Evolutionary conservation across 2,329 filamentous ascomycete genomes (phyloP).

Genomic region (Nigrospora oryzae): DNA sequence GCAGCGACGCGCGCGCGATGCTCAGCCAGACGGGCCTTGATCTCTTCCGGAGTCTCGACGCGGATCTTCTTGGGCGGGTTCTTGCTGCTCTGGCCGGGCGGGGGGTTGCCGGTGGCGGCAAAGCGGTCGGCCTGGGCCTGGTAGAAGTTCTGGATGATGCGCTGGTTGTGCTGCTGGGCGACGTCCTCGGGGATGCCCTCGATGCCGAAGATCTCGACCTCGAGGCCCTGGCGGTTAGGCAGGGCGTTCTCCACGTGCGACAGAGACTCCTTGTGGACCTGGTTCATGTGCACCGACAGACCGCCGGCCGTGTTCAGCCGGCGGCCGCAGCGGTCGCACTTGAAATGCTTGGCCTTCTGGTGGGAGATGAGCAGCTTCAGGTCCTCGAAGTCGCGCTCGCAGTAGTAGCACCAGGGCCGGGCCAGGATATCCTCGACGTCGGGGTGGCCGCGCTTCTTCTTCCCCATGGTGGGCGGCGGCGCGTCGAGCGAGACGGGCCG

Average conservation of each 20-base stretch:
- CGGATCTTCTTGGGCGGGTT: conserved; percentile 63
- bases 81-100: conserved; percentile 56
- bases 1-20: conserved; percentile 63
- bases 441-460: conserved; percentile 82
- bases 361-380: conserved; percentile 93
- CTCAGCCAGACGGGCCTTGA: conserved; percentile 73
- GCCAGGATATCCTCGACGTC: conserved; percentile 81
- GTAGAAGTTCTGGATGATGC: conserved; percentile 79
- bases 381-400: conserved; percentile 97
- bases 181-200: conserved; percentile 89
- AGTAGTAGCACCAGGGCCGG: conserved; percentile 97
- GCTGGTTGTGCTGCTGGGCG: conserved; percentile 73
- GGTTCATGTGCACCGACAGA: conserved; percentile 93
- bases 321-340: conserved; percentile 84
- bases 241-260: conserved; percentile 86
- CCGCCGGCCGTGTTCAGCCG: conserved; percentile 92
- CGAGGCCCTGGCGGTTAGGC: conserved; percentile 73
- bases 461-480: conserved; percentile 53
- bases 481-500: too few relatives aligned
- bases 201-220: conserved; percentile 97
- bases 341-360: conserved; percentile 99
- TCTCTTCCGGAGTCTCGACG: conserved; percentile 65
- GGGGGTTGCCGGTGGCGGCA: conserved; percentile 75
- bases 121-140: conserved; percentile 76
- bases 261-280: conserved; percentile 93